phyloP scores from a whole-genome alignment of 345 rosid genomes.

The Microcos paniculata region DNA sequence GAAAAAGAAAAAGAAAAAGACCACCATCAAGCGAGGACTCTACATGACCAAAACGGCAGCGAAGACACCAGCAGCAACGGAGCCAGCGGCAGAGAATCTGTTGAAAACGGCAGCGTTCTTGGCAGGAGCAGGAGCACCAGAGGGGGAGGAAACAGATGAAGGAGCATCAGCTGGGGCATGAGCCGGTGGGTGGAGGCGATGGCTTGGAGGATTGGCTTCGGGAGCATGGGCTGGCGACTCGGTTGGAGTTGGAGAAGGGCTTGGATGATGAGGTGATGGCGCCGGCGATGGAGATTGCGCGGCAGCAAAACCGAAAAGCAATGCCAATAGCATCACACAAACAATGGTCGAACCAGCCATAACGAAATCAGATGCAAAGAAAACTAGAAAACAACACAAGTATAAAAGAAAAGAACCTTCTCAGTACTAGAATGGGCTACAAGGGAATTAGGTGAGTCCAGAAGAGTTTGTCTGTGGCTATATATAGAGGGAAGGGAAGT shows the following conservation, averaged over 20 bases:
- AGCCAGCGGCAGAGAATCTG: constrained; percentile 12
- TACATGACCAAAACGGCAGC: constrained; percentile 23
- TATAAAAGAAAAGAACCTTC: background rate
- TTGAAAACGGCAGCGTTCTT: constrained; percentile 15
- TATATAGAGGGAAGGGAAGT: background rate
- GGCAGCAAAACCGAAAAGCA: constrained; percentile 17
- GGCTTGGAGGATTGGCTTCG: background rate
- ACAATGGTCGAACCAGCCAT: background rate
- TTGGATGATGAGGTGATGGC: constrained; percentile 30
- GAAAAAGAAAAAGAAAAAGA: too few species aligned
- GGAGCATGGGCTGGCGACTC: background rate
- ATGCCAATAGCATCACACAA: background rate
- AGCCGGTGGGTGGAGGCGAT: background rate
- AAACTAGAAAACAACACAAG: background rate
- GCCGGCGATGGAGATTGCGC: constrained; percentile 34
- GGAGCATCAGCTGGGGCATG: constrained; percentile 14
- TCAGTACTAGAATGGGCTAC: too few species aligned
- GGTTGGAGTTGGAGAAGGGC: background rate
- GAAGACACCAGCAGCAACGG: constrained; percentile 12
- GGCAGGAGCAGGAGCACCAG: constrained; percentile 11
- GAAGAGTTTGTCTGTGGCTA: background rate
- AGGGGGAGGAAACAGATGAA: constrained; percentile 14
- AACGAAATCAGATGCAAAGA: background rate
- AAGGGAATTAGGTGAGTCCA: background rate
- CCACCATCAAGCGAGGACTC: background rate